Conservation (phyloP, 164 flowering plant species). For the Stephania cephalantha region DNA sequence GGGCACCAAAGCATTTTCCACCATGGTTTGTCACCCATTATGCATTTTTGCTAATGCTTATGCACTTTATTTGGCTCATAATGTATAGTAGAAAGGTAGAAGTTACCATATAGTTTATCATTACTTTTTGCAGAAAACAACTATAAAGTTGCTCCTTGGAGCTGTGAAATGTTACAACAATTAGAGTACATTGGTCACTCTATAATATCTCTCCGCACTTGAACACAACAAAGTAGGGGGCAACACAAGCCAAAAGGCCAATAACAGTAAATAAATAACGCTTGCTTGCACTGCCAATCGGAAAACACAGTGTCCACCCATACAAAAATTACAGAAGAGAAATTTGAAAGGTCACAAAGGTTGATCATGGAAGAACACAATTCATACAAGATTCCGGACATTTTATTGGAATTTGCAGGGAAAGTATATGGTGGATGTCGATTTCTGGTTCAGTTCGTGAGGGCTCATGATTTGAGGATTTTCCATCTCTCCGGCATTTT, state of each 20-base stretch:
- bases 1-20: too few species aligned
- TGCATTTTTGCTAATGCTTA: too few species aligned
- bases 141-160: too few species aligned
- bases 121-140: too few species aligned
- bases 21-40: too few species aligned
- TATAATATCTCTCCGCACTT: not conserved
- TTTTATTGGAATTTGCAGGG: slow-evolving; percentile 39
- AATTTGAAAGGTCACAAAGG: not conserved
- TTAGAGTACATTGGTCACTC: not conserved
- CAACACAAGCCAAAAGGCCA: not conserved
- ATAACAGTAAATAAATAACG: not conserved
- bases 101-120: too few species aligned
- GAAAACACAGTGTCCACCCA: not conserved
- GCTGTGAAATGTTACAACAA: not conserved
- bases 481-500: slow-evolving; percentile 8
- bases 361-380: not conserved
- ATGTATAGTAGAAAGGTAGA: too few species aligned
- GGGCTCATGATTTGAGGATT: slow-evolving; percentile 7
- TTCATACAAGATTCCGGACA: slow-evolving; percentile 18
- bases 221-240: not conserved
- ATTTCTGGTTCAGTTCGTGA: slow-evolving; percentile 20
- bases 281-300: not conserved
- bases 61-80: too few species aligned
- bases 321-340: not conserved
- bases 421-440: slow-evolving; percentile 31